These are phyloP conservation scores for Lathyrus oleraceus DNA, from an alignment of 306 rosid species.

Conservation along the genomic window DNA sequence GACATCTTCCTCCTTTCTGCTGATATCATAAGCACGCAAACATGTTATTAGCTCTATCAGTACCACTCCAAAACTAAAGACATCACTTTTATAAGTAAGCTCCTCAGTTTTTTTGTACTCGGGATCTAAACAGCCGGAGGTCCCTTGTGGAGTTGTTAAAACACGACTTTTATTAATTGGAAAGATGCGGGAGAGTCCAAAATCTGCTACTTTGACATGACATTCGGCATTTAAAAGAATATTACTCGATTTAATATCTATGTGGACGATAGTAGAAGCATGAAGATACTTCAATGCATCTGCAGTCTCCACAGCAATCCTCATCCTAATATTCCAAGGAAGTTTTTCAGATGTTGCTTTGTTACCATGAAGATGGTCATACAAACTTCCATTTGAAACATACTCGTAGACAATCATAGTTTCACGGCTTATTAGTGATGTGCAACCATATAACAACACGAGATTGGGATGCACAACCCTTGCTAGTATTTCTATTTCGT, in stretches of 20 bases:
- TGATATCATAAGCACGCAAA: slow-evolving; percentile 74
- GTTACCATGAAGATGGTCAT: slow-evolving; percentile 73
- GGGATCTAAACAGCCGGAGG: slow-evolving; percentile 87
- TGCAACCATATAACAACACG: slow-evolving; percentile 78
- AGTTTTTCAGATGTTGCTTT: slow-evolving; percentile 48
- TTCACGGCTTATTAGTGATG: slow-evolving; percentile 73
- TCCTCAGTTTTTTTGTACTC: slow-evolving; percentile 70
- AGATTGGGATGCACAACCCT: slow-evolving; percentile 61
- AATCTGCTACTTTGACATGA: slow-evolving; percentile 78
- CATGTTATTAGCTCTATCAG: slow-evolving; percentile 74
- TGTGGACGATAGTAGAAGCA: slow-evolving; percentile 65
- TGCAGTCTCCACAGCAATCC: slow-evolving; percentile 81
- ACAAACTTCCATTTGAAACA: slow-evolving; percentile 72
- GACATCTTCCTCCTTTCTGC: slow-evolving; percentile 71
- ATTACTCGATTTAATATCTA: slow-evolving; percentile 75
- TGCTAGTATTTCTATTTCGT: slow-evolving; percentile 63
- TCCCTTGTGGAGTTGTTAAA: slow-evolving; percentile 87
- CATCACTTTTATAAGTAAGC: slow-evolving; percentile 75
- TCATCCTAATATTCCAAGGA: slow-evolving; percentile 61
- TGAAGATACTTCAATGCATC: slow-evolving; percentile 75
- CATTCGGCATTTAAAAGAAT: slow-evolving; percentile 67
- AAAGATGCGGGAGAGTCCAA: slow-evolving; percentile 81
- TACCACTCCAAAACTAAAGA: slow-evolving; percentile 85
- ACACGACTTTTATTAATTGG: slow-evolving; percentile 59
- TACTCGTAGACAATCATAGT: slow-evolving; percentile 81